Conservation (phyloP, 495 filamentous ascomycete genomes). For the Hypoxylon crocopeplum region DNA sequence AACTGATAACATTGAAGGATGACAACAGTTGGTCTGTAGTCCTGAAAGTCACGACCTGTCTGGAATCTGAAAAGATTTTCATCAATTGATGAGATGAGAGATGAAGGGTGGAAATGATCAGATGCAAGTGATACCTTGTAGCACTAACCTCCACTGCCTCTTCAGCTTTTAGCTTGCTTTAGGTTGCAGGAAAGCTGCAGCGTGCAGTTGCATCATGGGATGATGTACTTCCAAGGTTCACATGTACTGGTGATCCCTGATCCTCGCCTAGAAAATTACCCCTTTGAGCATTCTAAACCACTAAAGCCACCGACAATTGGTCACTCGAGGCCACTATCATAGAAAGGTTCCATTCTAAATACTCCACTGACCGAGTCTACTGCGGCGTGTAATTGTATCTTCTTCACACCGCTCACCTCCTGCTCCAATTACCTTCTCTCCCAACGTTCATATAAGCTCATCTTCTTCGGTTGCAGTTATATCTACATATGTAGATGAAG, state of each 20-base stretch:
- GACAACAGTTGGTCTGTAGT: not conserved
- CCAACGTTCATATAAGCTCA: constrained; percentile 23
- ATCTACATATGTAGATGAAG: not conserved
- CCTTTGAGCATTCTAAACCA: constrained; percentile 25
- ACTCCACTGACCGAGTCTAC: not conserved
- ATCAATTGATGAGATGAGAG: not conserved
- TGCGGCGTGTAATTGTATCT: too few relatives aligned
- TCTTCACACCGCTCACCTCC: constrained; percentile 29
- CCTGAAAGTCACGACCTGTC: not conserved
- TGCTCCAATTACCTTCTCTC: constrained; percentile 9
- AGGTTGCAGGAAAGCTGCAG: constrained; percentile 27
- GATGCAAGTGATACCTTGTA: too few relatives aligned
- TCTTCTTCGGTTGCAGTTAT: not conserved
- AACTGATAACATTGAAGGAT: not conserved
- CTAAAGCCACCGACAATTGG: constrained; percentile 22
- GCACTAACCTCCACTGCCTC: too few relatives aligned
- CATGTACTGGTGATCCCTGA: constrained; percentile 21
- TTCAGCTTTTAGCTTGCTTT: too few relatives aligned
- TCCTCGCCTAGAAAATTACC: constrained; percentile 29
- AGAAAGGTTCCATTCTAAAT: constrained; percentile 1
- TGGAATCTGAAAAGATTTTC: not conserved
- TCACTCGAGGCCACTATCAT: constrained; percentile 8
- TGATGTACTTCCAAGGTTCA: constrained; percentile 21
- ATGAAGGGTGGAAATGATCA: constrained; percentile 1
- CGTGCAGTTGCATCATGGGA: constrained; percentile 26